Conservation (phyloP, 1,139 yeast species). For the Hansenula lynferdii region DNA sequence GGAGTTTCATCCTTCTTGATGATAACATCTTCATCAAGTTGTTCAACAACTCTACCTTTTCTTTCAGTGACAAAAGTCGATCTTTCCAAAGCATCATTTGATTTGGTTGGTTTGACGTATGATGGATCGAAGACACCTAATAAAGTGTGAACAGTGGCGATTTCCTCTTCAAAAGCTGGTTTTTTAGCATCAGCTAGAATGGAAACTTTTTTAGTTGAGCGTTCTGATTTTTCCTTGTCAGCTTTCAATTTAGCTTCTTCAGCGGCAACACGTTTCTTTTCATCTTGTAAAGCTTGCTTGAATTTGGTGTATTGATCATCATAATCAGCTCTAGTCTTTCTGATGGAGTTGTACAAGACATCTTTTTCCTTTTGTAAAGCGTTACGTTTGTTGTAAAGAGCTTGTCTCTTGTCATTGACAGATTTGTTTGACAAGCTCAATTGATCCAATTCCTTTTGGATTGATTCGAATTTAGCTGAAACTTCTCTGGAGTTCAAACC, state of each 20-base stretch:
- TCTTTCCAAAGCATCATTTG: constrained; percentile 26
- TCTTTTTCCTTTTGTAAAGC: constrained; percentile 68
- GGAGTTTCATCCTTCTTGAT: constrained; percentile 61
- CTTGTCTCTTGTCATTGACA: constrained; percentile 61
- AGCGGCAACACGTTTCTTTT: constrained; percentile 66
- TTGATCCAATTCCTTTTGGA: constrained; percentile 54
- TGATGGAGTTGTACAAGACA: constrained; percentile 58
- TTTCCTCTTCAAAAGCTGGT: constrained; percentile 83
- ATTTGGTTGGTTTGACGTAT: constrained; percentile 52
- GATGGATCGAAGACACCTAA: constrained; percentile 75
- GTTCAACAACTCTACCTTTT: constrained; percentile 43
- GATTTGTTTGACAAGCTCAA: constrained; percentile 61
- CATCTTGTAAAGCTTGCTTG: constrained; percentile 63
- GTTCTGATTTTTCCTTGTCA: constrained; percentile 56
- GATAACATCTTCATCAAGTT: constrained; percentile 61
- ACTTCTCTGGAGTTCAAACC: constrained; percentile 59
- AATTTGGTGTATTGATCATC: constrained; percentile 70
- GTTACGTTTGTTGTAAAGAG: constrained; percentile 60
- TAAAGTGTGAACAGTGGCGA: constrained; percentile 66
- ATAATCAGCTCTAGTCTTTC: constrained; percentile 60
- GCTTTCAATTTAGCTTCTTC: constrained; percentile 53
- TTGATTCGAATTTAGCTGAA: constrained; percentile 47
- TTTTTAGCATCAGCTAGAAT: constrained; percentile 63
- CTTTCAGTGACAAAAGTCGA: constrained; percentile 27
- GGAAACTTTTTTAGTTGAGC: constrained; percentile 61